Percentiles rank a stretch among this genome's conserved stretches.
These are phyloP conservation scores for Thalassiosira mediterranea DNA, from an alignment of 352 stramenopile species.

Conservation along the genomic window DNA sequence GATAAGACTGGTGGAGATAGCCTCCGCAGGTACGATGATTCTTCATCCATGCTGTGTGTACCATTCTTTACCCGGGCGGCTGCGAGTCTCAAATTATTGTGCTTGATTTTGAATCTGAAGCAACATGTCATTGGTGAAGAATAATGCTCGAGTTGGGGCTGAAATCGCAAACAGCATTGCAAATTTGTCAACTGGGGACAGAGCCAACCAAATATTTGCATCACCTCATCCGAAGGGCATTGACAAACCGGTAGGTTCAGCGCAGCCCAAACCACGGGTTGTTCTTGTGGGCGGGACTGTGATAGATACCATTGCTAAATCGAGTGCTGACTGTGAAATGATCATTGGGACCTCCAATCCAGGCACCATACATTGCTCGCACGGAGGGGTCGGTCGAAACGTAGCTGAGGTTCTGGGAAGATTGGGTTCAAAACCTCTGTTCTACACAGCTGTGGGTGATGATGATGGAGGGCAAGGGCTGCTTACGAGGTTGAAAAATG, in stretches of 20 bases:
- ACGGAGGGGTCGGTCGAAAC: slow-evolving; percentile 76
- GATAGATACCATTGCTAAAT: slow-evolving; percentile 65
- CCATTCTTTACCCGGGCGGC: not conserved
- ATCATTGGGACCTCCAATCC: slow-evolving; percentile 68
- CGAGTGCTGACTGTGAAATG: slow-evolving; percentile 27
- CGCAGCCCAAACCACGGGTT: slow-evolving; percentile 33
- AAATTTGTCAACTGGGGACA: slow-evolving; percentile 14
- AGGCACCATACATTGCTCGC: slow-evolving; percentile 45
- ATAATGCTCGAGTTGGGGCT: slow-evolving; percentile 94
- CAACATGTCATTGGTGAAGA: slow-evolving; percentile 96
- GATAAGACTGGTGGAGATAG: slow-evolving; percentile 91
- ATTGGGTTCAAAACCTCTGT: slow-evolving; percentile 52
- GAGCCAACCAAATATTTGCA: slow-evolving; percentile 3
- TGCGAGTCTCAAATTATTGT: slow-evolving; percentile 1
- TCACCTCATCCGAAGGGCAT: no score
- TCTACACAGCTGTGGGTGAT: slow-evolving; percentile 74
- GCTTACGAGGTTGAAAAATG: slow-evolving; percentile 40
- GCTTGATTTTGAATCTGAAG: no score
- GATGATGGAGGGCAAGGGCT: slow-evolving; percentile 55
- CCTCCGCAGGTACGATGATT: no score
- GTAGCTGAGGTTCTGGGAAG: slow-evolving; percentile 66
- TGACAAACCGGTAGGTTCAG: not conserved
- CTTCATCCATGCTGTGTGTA: slow-evolving; percentile 28
- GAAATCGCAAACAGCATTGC: slow-evolving; percentile 84
- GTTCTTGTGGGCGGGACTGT: slow-evolving; percentile 71